Evolutionary conservation across 352 stramenopile species (phyloP).

Genomic region (Globisporangium sylvaticum): DNA sequence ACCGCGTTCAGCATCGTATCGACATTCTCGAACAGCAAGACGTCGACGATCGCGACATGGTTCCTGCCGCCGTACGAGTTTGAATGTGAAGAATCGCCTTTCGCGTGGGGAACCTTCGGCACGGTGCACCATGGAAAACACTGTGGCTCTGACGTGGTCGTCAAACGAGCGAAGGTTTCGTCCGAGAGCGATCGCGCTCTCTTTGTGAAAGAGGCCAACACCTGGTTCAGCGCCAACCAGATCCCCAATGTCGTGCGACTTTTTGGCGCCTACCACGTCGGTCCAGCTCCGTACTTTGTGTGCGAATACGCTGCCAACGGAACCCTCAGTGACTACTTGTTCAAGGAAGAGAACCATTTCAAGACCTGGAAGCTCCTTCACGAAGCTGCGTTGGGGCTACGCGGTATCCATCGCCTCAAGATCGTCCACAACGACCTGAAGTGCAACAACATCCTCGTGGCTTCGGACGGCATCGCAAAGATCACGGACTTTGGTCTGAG

Average conservation of each 20-base stretch:
- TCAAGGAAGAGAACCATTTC: not conserved
- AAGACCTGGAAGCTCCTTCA: not conserved
- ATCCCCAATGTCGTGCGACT: slow-evolving; percentile 2
- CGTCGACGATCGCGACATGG: not conserved
- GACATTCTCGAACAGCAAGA: not conserved
- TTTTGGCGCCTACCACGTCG: slow-evolving; percentile 4
- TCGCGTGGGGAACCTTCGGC: not conserved
- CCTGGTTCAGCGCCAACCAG: not conserved
- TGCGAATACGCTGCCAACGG: slow-evolving; percentile 7
- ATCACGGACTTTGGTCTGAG: slow-evolving; percentile 5
- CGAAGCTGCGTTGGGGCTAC: not conserved
- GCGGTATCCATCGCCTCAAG: no score
- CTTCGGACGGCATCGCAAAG: not conserved
- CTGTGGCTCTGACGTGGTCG: not conserved
- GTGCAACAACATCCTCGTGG: slow-evolving; percentile 1
- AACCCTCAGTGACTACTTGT: not conserved
- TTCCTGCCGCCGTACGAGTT: slow-evolving; percentile 3
- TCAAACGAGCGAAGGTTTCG: not conserved
- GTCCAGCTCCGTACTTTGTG: slow-evolving; percentile 5
- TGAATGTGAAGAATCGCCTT: not conserved
- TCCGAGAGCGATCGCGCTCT: no score
- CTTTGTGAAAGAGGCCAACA: not conserved
- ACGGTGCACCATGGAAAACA: not conserved
- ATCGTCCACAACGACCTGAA: slow-evolving; percentile 4
- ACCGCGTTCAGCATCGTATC: not conserved